phyloP scores from a whole-genome alignment of 1,139 yeast genomes.

The Sugiyamaella sp. region DNA sequence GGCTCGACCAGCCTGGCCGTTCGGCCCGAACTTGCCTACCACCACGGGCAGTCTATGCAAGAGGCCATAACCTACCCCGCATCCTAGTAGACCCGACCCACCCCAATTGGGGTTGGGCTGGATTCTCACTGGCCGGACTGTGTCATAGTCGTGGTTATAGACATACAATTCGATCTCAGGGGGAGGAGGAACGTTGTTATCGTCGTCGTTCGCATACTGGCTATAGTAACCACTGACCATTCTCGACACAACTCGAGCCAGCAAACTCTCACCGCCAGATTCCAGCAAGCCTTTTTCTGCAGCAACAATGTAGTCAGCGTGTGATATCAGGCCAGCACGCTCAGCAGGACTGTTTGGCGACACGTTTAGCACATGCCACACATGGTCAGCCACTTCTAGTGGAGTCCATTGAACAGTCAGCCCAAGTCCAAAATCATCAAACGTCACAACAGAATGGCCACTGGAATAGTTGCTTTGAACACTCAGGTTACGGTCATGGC shows the following conservation, averaged over 20 bases:
- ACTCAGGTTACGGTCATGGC: constrained; percentile 13
- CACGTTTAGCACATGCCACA: constrained; percentile 83
- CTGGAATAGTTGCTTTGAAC: constrained; percentile 6
- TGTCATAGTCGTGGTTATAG: constrained; percentile 84
- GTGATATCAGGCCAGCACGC: constrained; percentile 77
- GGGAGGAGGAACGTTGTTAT: constrained; percentile 25
- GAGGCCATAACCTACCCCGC: constrained; percentile 93
- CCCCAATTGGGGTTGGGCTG: constrained; percentile 63
- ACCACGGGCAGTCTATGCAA: constrained; percentile 82
- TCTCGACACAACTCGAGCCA: constrained; percentile 62
- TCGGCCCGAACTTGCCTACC: constrained; percentile 48
- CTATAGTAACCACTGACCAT: constrained; percentile 31
- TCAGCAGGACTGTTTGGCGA: constrained; percentile 85
- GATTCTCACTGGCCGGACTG: constrained; percentile 84
- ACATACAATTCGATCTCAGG: constrained; percentile 62
- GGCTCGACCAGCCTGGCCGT: constrained; percentile 21
- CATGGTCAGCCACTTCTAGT: constrained; percentile 72
- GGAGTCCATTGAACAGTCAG: constrained; percentile 77
- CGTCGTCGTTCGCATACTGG: constrained; percentile 26
- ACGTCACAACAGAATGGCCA: constrained; percentile 12
- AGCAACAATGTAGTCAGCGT: constrained; percentile 87
- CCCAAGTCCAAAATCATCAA: constrained; percentile 52
- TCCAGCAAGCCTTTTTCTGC: constrained; percentile 82
- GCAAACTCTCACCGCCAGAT: constrained; percentile 82
- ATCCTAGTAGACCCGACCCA: constrained; percentile 80